A percentile compares a stretch with the other conserved stretches of the same genome.
Conservation (phyloP, 2,329 filamentous ascomycete species). For the Colletotrichum brevisporum region DNA sequence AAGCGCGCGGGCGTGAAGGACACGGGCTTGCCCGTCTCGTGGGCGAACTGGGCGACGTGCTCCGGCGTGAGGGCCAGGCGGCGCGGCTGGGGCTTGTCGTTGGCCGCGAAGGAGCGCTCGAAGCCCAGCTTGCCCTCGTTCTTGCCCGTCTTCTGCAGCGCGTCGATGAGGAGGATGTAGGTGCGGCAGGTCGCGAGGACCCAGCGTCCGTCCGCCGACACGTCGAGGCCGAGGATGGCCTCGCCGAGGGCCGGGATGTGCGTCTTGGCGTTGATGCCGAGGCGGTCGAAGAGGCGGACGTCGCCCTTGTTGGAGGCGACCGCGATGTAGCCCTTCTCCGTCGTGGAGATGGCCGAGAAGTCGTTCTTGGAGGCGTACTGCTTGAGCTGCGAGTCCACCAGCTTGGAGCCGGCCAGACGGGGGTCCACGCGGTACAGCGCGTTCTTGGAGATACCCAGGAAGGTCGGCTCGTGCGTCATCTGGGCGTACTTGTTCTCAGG, state of each 20-base stretch:
- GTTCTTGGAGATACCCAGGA: slow-evolving; percentile 93
- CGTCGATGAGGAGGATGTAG: slow-evolving; percentile 93
- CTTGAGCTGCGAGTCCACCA: slow-evolving; percentile 93
- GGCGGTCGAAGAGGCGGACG: slow-evolving; percentile 93
- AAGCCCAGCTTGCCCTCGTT: slow-evolving; percentile 99
- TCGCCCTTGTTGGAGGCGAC: slow-evolving; percentile 99
- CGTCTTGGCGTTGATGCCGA: slow-evolving; percentile 98
- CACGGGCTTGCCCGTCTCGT: slow-evolving; percentile 90
- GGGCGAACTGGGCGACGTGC: slow-evolving; percentile 96
- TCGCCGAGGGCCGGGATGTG: slow-evolving; percentile 96
- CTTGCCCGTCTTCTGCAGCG: slow-evolving; percentile 91
- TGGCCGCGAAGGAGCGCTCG: slow-evolving; percentile 91
- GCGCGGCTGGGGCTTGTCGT: slow-evolving; percentile 92
- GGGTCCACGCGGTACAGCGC: slow-evolving; percentile 95
- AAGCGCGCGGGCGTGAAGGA: slow-evolving; percentile 94
- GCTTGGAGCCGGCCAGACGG: slow-evolving; percentile 88
- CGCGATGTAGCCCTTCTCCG: slow-evolving; percentile 95
- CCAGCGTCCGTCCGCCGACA: slow-evolving; percentile 96
- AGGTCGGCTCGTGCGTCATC: slow-evolving; percentile 95
- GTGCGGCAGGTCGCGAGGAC: slow-evolving; percentile 94
- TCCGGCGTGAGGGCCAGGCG: slow-evolving; percentile 90
- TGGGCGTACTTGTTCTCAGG: slow-evolving; percentile 99
- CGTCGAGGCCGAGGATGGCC: slow-evolving; percentile 93
- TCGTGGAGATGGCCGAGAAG: slow-evolving; percentile 94
- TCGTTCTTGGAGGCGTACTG: slow-evolving; percentile 98